Base-by-base conservation (phyloP, 495 filamentous ascomycete species). In the Podospora australis region DNA sequence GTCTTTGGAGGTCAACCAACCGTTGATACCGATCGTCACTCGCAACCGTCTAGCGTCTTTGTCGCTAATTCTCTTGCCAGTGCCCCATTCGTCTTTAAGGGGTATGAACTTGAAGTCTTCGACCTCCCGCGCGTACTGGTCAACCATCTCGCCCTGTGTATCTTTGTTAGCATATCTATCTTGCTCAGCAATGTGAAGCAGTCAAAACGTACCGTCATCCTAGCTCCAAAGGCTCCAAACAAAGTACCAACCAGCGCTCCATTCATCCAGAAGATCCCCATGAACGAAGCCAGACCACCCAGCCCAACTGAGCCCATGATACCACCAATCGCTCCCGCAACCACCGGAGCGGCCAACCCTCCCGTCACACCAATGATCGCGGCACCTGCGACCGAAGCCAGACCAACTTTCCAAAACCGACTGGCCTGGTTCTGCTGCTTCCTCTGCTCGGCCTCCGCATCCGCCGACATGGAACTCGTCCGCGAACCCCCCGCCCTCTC, bases 81-180 rank as follows among this genome's bases (percentile, higher is more conserved):
- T 54, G 21, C 56, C 69, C 65, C 63, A 55, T 54, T 73, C 55
- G 10, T 74, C 73, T 26, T 77, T 72, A 23, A 90, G 72, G 0
- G 88, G 88, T 16, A 95, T 63, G 62, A 96, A 96, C 9, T 79
- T 79, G 66, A 96, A 95, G 63, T 96, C 90, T 30, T 87, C 78
- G 0, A 96, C 87, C 55, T 95, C 87, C 29, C 76, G 73, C 0
- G 90, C 89, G 61, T 95, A 94, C 49, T 80, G 77, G 51, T 92
- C 87, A 65, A 92, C 82, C 76, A 89, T 85, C 50, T 82, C 73
- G 4, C 88, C 71, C 62, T 65, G 11, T 23, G 9, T 14, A 39
- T 1, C 14, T 24, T 8, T 25, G 20, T 52, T 32, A 53, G 41
- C 39, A n/a, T n/a, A n/a, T n/a, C n/a, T n/a, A n/a, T n/a, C n/a